Evolutionary conservation across 106 monocot species (phyloP).

Genomic region (Dendrobium catenatum): DNA sequence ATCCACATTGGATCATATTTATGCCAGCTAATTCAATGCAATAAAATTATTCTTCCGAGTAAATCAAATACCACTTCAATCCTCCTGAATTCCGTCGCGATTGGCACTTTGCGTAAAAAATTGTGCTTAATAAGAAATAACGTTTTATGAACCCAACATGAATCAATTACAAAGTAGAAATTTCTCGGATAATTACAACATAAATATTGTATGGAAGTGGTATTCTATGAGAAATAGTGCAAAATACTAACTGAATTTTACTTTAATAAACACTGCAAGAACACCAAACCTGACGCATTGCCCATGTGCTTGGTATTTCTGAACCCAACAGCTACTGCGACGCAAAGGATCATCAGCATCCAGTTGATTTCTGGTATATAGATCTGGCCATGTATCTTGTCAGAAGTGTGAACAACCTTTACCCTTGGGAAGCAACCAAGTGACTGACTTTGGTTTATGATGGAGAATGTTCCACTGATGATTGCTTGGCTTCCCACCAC

Average conservation of each 20-base stretch:
- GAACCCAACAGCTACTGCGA: slow-evolving; percentile 61
- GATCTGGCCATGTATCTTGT: slow-evolving; percentile 62
- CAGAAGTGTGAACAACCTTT: slow-evolving; percentile 58
- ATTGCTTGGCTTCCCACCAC: slow-evolving; percentile 68
- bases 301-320: slow-evolving; percentile 66
- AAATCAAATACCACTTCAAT: no score
- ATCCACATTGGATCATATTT: no score
- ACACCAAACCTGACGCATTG: slow-evolving; percentile 54
- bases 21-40: no score
- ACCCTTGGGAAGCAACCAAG: slow-evolving; percentile 63
- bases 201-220: no score
- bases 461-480: slow-evolving; percentile 62
- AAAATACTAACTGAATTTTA: background rate
- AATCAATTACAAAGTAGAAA: no score
- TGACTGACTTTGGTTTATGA: slow-evolving; percentile 57
- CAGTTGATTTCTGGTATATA: slow-evolving; percentile 76
- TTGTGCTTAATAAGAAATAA: no score
- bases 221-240: no score
- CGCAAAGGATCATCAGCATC: slow-evolving; percentile 62
- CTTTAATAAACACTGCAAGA: background rate
- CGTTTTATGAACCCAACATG: no score
- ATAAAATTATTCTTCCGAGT: no score
- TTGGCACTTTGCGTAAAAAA: no score
- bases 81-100: no score
- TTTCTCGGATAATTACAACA: no score